Evolutionary conservation across 768 basidiomycete species (phyloP).

Genomic region (Sutorius australiensis): DNA sequence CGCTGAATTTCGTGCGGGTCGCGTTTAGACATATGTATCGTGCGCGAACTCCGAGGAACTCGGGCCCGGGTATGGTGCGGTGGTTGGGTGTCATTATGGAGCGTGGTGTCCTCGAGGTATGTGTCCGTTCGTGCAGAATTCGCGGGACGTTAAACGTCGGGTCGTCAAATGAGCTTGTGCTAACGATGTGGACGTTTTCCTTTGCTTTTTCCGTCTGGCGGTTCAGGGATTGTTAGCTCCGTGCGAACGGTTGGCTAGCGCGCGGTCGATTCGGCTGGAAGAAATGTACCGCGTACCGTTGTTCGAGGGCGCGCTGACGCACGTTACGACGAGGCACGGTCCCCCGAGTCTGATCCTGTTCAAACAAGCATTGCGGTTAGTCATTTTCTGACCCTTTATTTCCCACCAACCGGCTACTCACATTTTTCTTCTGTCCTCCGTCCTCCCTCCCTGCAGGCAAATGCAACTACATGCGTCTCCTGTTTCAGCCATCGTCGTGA

Average conservation of each 20-base stretch:
- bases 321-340: constrained; percentile 35
- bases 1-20: constrained; percentile 56
- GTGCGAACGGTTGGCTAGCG: constrained; percentile 46
- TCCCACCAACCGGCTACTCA: background rate
- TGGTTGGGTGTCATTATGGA: constrained; percentile 15
- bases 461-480: constrained; percentile 16
- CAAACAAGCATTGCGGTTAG: constrained; percentile 27
- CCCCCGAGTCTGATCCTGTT: constrained; percentile 36
- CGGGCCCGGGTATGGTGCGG: background rate
- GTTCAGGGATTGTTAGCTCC: constrained; percentile 50
- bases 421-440: background rate
- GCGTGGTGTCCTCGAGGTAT: constrained; percentile 19
- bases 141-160: background rate
- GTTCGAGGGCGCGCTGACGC: constrained; percentile 39
- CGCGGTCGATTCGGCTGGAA: constrained; percentile 45
- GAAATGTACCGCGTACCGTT: constrained; percentile 47
- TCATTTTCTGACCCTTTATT: background rate
- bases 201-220: background rate
- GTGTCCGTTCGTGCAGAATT: constrained; percentile 3
- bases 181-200: background rate
- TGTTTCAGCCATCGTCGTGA: constrained; percentile 45
- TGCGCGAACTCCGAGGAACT: background rate
- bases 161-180: background rate
- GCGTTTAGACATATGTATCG: constrained; percentile 32
- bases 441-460: constrained; percentile 15